These are phyloP conservation scores for Beta corolliflora DNA, from an alignment of 179 eudicot genomes.

Conservation along the genomic window DNA sequence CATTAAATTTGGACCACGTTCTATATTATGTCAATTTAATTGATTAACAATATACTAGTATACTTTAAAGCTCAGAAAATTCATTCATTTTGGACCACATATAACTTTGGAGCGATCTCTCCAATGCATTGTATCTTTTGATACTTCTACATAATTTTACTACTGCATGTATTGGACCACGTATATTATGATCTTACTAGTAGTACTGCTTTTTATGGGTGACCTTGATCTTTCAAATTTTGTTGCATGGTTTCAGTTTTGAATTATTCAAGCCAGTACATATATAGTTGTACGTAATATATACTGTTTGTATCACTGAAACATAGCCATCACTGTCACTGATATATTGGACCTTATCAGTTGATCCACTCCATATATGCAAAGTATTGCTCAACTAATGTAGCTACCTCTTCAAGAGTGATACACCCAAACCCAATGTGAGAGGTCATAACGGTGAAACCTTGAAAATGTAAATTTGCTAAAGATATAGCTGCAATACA, in stretches of 20 bases:
- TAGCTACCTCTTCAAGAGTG: too few species aligned
- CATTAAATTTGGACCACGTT: too few species aligned
- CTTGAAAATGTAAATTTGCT: too few species aligned
- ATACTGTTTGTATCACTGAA: conserved; percentile 2
- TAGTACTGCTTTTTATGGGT: conserved; percentile 12
- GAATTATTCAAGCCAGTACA: conserved; percentile 6
- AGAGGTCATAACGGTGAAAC: too few species aligned
- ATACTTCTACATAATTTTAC: not conserved
- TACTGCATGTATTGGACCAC: conserved; percentile 21
- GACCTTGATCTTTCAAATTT: conserved; percentile 8
- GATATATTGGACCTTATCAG: not conserved
- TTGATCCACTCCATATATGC: not conserved
- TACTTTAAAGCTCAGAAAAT: not conserved
- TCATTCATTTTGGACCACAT: conserved; percentile 12
- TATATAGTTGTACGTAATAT: not conserved
- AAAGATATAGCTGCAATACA: too few species aligned
- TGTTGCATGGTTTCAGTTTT: conserved; percentile 11
- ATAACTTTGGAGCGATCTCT: conserved; percentile 17
- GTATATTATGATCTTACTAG: not conserved
- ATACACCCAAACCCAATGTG: too few species aligned
- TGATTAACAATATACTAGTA: too few species aligned
- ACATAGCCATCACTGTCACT: not conserved
- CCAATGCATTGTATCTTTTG: conserved; percentile 17
- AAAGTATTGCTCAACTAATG: not conserved
- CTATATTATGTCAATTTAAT: too few species aligned